Conservation (phyloP, 495 filamentous ascomycete species). For the Neurospora sp. region DNA sequence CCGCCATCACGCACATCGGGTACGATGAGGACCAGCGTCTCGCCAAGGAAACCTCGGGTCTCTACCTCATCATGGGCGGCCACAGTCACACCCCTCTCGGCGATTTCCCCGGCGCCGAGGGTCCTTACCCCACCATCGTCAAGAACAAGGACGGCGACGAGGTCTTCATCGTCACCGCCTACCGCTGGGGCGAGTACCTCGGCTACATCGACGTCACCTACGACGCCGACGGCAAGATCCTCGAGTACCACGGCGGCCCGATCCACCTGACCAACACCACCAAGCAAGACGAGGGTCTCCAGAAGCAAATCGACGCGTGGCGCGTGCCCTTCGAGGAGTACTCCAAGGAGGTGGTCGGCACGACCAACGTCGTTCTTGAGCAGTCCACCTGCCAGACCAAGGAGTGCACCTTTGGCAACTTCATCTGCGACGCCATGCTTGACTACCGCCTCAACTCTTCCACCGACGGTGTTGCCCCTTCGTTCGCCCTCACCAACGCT, state of each 20-base stretch:
- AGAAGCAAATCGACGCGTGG: constrained; percentile 43
- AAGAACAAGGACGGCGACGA: constrained; percentile 47
- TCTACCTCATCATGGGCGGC: constrained; percentile 49
- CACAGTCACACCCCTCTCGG: constrained; percentile 52
- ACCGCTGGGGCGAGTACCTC: constrained; percentile 51
- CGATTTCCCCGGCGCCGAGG: constrained; percentile 35
- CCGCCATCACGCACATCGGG: constrained; percentile 50
- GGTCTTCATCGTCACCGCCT: constrained; percentile 50
- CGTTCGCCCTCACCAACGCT: constrained; percentile 44
- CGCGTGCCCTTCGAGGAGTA: constrained; percentile 41
- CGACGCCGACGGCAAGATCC: constrained; percentile 39
- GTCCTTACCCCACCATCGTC: constrained; percentile 47
- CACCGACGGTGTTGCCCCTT: constrained; percentile 18
- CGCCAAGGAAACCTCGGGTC: constrained; percentile 37
- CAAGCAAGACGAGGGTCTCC: constrained; percentile 38
- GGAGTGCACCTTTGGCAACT: constrained; percentile 45
- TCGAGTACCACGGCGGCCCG: constrained; percentile 45
- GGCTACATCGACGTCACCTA: constrained; percentile 50
- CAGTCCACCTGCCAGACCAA: constrained; percentile 38
- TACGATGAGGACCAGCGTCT: constrained; percentile 47
- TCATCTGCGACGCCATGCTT: constrained; percentile 43
- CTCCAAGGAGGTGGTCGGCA: constrained; percentile 36
- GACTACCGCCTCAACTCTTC: constrained; percentile 35
- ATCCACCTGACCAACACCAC: constrained; percentile 47
- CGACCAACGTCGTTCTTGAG: constrained; percentile 36